Conservation (phyloP, 1,284 basidiomycete species). For the Heterobasidion occidentale region DNA sequence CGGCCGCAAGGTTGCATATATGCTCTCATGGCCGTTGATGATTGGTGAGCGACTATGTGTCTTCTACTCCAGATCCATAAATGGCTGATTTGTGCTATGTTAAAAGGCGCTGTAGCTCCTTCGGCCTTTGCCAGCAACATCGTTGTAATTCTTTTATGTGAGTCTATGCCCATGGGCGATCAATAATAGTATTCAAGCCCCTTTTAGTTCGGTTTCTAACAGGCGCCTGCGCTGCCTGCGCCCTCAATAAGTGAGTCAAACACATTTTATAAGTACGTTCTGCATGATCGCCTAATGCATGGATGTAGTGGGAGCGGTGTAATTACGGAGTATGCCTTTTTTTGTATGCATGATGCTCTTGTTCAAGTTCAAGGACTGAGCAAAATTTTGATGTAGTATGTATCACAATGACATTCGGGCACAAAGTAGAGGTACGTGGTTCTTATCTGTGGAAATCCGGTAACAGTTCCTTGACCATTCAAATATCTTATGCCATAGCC, state of each 20-base stretch:
- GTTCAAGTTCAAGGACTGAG: neutral
- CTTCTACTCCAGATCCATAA: neutral
- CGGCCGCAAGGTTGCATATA: constrained; percentile 15
- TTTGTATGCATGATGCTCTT: neutral
- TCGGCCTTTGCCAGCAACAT: constrained; percentile 15
- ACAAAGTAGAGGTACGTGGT: constrained; percentile 1
- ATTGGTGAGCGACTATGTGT: constrained; percentile 9
- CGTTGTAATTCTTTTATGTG: constrained; percentile 14
- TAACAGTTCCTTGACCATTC: neutral
- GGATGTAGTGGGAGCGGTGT: constrained; percentile 1
- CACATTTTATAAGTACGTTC: neutral
- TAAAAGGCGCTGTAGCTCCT: constrained; percentile 8
- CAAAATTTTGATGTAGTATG: neutral
- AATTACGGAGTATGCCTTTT: constrained; percentile 1
- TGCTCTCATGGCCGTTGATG: constrained; percentile 17
- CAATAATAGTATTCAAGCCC: neutral
- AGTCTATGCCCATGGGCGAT: neutral
- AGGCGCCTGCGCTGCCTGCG: constrained; percentile 11
- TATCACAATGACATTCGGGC: constrained; percentile 2
- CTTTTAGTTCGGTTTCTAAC: constrained; percentile 13
- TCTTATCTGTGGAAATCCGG: neutral
- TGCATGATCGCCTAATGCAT: neutral
- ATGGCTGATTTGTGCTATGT: neutral
- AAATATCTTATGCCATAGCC: neutral
- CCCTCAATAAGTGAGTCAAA: constrained; percentile 13